Conservation (phyloP, 345 rosid species). For the Lagerstroemia speciosa region DNA sequence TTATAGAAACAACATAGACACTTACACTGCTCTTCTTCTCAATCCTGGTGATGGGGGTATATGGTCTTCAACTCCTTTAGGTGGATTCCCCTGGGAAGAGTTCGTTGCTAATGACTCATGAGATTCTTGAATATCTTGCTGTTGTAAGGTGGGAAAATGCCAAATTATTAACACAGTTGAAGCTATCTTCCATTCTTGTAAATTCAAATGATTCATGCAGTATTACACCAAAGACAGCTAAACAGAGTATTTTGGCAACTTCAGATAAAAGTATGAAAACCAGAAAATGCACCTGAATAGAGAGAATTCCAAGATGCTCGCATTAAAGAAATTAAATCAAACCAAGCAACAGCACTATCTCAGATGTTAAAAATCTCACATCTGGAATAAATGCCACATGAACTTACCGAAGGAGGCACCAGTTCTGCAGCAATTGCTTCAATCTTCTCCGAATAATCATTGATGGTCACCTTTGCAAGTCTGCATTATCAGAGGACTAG, state of each 20-base stretch:
- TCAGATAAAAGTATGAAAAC: background rate
- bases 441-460: constrained; percentile 71
- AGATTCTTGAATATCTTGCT: constrained; percentile 38
- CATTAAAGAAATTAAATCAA: background rate
- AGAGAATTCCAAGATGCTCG: background rate
- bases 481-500: constrained; percentile 18
- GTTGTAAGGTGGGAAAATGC: background rate
- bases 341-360: background rate
- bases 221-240: background rate
- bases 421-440: constrained; percentile 63
- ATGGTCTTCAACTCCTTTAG: constrained; percentile 31
- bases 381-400: background rate
- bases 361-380: background rate
- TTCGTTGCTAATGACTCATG: constrained; percentile 23
- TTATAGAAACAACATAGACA: background rate
- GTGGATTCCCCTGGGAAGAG: constrained; percentile 31
- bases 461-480: constrained; percentile 59
- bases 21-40: constrained; percentile 78
- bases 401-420: constrained; percentile 34
- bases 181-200: background rate
- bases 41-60: constrained; percentile 52
- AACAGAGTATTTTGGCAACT: background rate
- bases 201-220: background rate
- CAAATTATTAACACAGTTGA: background rate
- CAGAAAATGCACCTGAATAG: background rate